Conservation (phyloP, 345 rosid genomes). For the Rhodamnia argentea region DNA sequence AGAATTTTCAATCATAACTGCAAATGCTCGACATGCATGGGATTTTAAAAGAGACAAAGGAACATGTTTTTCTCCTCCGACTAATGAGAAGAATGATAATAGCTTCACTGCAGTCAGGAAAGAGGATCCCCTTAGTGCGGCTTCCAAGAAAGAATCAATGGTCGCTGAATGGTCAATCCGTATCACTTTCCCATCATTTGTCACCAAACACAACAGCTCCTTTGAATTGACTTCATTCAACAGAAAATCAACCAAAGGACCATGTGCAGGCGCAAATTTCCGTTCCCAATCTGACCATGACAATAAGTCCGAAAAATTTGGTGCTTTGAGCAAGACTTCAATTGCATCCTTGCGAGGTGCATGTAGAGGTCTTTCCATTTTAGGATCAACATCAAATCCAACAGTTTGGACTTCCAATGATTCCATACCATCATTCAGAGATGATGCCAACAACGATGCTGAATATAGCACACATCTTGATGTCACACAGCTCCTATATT, state of each 20-base stretch:
- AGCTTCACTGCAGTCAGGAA: constrained; percentile 62
- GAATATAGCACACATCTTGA: constrained; percentile 69
- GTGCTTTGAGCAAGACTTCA: constrained; percentile 59
- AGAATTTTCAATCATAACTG: constrained; percentile 37
- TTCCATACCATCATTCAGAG: constrained; percentile 11
- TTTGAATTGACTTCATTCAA: constrained; percentile 51
- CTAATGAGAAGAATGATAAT: constrained; percentile 53
- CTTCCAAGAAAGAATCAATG: constrained; percentile 68
- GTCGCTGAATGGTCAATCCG: constrained; percentile 68
- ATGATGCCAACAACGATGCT: constrained; percentile 42
- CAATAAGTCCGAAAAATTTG: constrained; percentile 64
- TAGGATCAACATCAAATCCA: constrained; percentile 8
- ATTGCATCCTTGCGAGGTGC: constrained; percentile 53
- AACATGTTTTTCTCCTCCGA: constrained; percentile 62
- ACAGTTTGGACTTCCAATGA: constrained; percentile 12
- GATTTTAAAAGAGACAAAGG: constrained; percentile 66
- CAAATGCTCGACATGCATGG: constrained; percentile 65
- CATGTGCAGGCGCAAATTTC: constrained; percentile 65
- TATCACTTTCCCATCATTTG: constrained; percentile 71
- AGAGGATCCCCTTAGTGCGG: constrained; percentile 65
- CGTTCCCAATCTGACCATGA: constrained; percentile 90
- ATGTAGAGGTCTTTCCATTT: constrained; percentile 14
- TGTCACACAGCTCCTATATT: constrained; percentile 25
- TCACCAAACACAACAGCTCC: constrained; percentile 71
- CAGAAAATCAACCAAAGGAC: constrained; percentile 62